phyloP scores from a whole-genome alignment of 1,139 yeast genomes.

The Yamadazyma mexicana region DNA sequence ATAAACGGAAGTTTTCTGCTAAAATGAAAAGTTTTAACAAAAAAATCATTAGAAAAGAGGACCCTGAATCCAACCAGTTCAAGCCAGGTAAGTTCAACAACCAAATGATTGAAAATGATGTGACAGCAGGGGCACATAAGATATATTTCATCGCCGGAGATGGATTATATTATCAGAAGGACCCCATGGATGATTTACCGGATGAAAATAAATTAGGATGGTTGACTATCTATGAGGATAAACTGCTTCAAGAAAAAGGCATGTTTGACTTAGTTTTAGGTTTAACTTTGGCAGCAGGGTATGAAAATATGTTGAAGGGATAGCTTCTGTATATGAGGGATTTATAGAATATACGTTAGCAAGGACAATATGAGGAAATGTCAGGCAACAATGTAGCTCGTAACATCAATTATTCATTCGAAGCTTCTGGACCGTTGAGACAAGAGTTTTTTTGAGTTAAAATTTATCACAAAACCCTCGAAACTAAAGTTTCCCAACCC shows the following conservation, averaged over 20 bases:
- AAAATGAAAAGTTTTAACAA: conserved; percentile 32
- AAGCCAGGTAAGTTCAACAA: conserved; percentile 11
- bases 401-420: no score
- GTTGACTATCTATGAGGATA: conserved; percentile 59
- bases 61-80: conserved; percentile 5
- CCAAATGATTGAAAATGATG: conserved; percentile 20
- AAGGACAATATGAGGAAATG: no score
- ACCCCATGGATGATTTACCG: conserved; percentile 60
- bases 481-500: no score
- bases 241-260: conserved; percentile 33
- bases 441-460: background rate
- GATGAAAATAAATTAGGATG: conserved; percentile 62
- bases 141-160: conserved; percentile 54
- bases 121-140: conserved; percentile 28
- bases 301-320: conserved; percentile 28
- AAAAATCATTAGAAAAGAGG: conserved; percentile 13
- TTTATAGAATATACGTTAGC: background rate
- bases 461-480: no score
- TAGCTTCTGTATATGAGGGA: no score
- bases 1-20: conserved; percentile 45
- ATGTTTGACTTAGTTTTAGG: conserved; percentile 59
- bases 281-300: conserved; percentile 54
- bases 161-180: conserved; percentile 45
- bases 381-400: background rate
- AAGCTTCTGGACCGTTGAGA: no score